Evolutionary conservation across 768 basidiomycete genomes (phyloP), one percentile per base, ranked within the genome.

Genomic region (Boletus rex-veris): DNA sequence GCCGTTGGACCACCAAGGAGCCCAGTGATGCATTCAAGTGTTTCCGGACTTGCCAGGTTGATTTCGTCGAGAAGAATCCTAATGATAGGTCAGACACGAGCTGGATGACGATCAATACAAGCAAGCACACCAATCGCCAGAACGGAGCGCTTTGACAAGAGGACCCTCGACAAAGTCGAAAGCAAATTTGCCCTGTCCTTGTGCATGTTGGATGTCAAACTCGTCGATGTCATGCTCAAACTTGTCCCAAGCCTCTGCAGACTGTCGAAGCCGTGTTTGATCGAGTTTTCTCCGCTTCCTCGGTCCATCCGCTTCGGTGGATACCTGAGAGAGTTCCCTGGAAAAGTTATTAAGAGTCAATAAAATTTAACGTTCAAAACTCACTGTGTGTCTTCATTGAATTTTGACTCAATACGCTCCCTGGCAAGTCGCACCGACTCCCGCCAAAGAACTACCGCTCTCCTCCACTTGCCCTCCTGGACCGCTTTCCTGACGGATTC

Each of bases 81-180:
- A 54, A 33, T 3, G 14, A 30, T 39, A 18, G 28, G 47, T 50
- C 54, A 59, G 51, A 45, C 9, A 50, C 19, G 35, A 26, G 31
- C 5, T 43, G 35, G 47, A n/a, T 5, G 15, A 33, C 19, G 30
- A 45, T 33, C 5, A 16, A 37, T 7, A 50, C 7, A 18, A 21
- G 21, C 12, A 43, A 39, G 74, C 88, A 62, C 63, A 96, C 97
- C 97, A 99, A 67, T 96, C 84, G 6, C 97, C 97, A 43, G 79
- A 79, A 28, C 88, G 80, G 52, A 99, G 71, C 3, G 97, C 97
- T 61, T 86, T 90, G 21, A 97, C 84, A n/a, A 99, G 75, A 12
- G 97, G 95, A 0, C 96, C 97, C 66, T 99, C 97, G 2, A 98
- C 86, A 62, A 98, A 98, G 9, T 85, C 85, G 64, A 98, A 98